phyloP scores from a whole-genome alignment of 1,139 yeast species.

The Candida sanyaensis region DNA sequence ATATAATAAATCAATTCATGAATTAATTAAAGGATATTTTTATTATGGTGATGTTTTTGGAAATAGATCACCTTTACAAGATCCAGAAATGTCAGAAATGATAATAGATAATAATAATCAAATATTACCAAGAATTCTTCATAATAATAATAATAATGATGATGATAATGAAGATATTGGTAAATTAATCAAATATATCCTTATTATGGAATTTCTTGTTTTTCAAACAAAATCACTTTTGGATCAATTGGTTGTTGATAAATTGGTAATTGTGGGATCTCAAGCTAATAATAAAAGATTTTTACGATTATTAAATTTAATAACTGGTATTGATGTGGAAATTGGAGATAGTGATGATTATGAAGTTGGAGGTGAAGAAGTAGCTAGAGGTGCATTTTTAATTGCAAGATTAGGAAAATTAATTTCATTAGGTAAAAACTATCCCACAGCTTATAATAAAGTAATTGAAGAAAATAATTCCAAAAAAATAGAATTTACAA shows the following conservation, averaged over 20 bases:
- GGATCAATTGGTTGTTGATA: slow-evolving; percentile 18
- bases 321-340: slow-evolving; percentile 24
- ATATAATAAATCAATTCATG: slow-evolving; percentile 26
- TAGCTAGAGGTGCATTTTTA: slow-evolving; percentile 41
- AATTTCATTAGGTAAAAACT: neutral
- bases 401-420: slow-evolving; percentile 19
- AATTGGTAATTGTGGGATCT: slow-evolving; percentile 49
- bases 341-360: slow-evolving; percentile 10
- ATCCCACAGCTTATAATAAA: slow-evolving; percentile 7
- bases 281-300: slow-evolving; percentile 50
- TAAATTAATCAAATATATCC: slow-evolving; percentile 42
- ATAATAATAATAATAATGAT: neutral
- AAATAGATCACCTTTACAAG: slow-evolving; percentile 56
- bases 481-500: neutral
- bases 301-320: slow-evolving; percentile 27
- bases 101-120: slow-evolving; percentile 47
- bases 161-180: neutral
- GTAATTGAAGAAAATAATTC: slow-evolving; percentile 4
- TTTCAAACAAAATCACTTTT: slow-evolving; percentile 49
- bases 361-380: slow-evolving; percentile 23
- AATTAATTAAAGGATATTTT: slow-evolving; percentile 35
- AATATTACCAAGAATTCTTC: slow-evolving; percentile 16
- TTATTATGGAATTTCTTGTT: slow-evolving; percentile 49
- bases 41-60: slow-evolving; percentile 59
- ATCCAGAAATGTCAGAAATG: slow-evolving; percentile 50